Evolutionary conservation across 371 early-diverging fungal genomes (phyloP).

Genomic region (Choanephora cucurbitarum): DNA sequence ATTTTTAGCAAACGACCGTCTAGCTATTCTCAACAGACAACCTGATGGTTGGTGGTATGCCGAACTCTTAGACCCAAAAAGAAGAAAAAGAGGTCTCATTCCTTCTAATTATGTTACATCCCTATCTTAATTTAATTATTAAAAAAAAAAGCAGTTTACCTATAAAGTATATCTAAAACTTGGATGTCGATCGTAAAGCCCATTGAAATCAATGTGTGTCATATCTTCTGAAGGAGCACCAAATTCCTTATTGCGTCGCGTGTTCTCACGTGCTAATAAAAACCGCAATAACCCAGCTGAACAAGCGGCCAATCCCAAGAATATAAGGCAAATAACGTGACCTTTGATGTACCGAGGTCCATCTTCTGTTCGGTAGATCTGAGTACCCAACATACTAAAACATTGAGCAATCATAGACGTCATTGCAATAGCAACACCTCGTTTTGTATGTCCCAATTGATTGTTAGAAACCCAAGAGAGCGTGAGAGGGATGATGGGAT

Average conservation of each 20-base stretch:
- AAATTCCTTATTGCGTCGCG: conserved; percentile 33
- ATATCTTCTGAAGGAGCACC: conserved; percentile 15
- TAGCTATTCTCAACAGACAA: conserved; percentile 33
- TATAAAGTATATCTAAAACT: conserved; percentile 29
- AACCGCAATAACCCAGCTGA: conserved; percentile 30
- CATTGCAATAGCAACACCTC: conserved; percentile 57
- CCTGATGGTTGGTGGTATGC: conserved; percentile 44
- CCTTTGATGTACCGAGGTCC: conserved; percentile 55
- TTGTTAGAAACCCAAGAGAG: conserved; percentile 63
- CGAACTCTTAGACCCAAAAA: conserved; percentile 22
- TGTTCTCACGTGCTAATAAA: conserved; percentile 51
- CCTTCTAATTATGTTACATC: conserved; percentile 37
- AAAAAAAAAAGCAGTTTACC: too few relatives aligned
- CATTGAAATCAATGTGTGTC: conserved; percentile 17
- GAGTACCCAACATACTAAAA: conserved; percentile 60
- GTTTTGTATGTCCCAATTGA: conserved; percentile 58
- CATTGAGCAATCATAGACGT: conserved; percentile 57
- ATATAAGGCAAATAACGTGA: conserved; percentile 53
- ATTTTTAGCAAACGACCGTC: conserved; percentile 26
- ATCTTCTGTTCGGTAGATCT: conserved; percentile 52
- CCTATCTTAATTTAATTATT: neutral
- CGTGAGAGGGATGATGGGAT: conserved; percentile 54
- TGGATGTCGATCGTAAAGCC: conserved; percentile 26
- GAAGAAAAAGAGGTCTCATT: conserved; percentile 30
- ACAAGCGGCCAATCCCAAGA: conserved; percentile 22